Percentiles rank a stretch among this genome's conserved stretches.
Conservation (phyloP, 768 basidiomycete species). For the Hypholoma sublateritium region DNA sequence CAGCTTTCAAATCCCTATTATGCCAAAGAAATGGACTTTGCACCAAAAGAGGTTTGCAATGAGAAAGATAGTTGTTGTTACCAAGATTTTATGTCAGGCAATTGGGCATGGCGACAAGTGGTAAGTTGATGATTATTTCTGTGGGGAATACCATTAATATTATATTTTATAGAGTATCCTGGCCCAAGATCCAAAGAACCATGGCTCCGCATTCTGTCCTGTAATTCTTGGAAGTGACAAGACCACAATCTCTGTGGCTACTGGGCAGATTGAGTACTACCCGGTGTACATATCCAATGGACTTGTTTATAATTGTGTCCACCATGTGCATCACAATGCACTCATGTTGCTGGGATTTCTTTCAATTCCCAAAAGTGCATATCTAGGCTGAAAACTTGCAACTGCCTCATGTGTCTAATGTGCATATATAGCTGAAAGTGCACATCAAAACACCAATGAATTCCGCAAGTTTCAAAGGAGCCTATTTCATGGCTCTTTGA, state of each 20-base stretch:
- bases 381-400: no score
- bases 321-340: slow-evolving; percentile 9
- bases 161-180: slow-evolving; percentile 8
- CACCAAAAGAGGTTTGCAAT: slow-evolving; percentile 13
- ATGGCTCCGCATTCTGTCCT: slow-evolving; percentile 10
- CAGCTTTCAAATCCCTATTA: slow-evolving; percentile 32
- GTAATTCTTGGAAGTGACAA: slow-evolving; percentile 20
- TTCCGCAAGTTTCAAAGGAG: slow-evolving; percentile 27
- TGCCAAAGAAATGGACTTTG: slow-evolving; percentile 25
- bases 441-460: slow-evolving; percentile 11
- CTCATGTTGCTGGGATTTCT: slow-evolving; percentile 2
- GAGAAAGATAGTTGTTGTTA: slow-evolving; percentile 22
- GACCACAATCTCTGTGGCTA: slow-evolving; percentile 20
- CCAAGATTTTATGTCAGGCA: slow-evolving; percentile 37
- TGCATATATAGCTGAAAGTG: not conserved
- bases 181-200: not conserved
- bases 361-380: slow-evolving; percentile 6
- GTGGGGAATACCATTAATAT: no score
- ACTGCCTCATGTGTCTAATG: not conserved
- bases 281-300: slow-evolving; percentile 17
- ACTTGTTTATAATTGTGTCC: slow-evolving; percentile 12
- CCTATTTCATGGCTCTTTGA: slow-evolving; percentile 28
- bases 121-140: no score
- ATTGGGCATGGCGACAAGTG: slow-evolving; percentile 24
- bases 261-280: slow-evolving; percentile 17